Evolutionary conservation across 2,329 filamentous ascomycete species (phyloP).

Genomic region (Salinomyces thailandicus): DNA sequence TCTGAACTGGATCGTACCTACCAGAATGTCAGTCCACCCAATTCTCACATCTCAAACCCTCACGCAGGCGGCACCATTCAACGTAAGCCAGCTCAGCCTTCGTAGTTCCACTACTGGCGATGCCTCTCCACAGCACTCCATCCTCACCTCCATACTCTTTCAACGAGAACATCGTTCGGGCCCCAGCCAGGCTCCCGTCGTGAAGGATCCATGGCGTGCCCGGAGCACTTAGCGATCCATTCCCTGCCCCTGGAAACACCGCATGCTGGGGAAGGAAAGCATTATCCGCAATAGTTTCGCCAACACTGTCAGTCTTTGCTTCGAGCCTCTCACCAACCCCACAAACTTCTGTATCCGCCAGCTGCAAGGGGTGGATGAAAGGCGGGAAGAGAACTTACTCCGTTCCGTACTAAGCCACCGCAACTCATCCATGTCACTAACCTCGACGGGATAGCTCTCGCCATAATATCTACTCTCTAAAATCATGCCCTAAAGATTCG

Average conservation of each 20-base stretch:
- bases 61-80: too few species aligned
- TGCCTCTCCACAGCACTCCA: conserved; percentile 63
- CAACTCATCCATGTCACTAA: conserved; percentile 40
- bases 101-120: conserved; percentile 70
- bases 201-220: conserved; percentile 39
- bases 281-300: conserved; percentile 40
- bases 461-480: conserved; percentile 45
- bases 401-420: conserved; percentile 43
- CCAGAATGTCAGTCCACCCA: not conserved
- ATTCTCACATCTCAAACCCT: too few species aligned
- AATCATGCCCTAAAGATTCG: conserved; percentile 45
- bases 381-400: conserved; percentile 22
- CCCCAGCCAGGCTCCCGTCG: conserved; percentile 36
- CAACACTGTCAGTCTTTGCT: too few species aligned
- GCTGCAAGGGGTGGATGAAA: too few species aligned
- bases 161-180: conserved; percentile 36
- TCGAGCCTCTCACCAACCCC: too few species aligned
- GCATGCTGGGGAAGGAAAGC: conserved; percentile 42
- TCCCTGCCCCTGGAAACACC: conserved; percentile 33
- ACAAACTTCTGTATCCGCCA: too few species aligned
- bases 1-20: conserved; percentile 43
- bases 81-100: conserved; percentile 62
- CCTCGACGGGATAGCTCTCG: conserved; percentile 39
- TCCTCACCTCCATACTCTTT: conserved; percentile 49
- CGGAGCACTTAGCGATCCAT: conserved; percentile 33